A percentile compares a stretch with the other conserved stretches of the same genome.
These are phyloP conservation scores for Globisporangium spinosum DNA, from an alignment of 352 stramenopile species.

Conservation along the genomic window DNA sequence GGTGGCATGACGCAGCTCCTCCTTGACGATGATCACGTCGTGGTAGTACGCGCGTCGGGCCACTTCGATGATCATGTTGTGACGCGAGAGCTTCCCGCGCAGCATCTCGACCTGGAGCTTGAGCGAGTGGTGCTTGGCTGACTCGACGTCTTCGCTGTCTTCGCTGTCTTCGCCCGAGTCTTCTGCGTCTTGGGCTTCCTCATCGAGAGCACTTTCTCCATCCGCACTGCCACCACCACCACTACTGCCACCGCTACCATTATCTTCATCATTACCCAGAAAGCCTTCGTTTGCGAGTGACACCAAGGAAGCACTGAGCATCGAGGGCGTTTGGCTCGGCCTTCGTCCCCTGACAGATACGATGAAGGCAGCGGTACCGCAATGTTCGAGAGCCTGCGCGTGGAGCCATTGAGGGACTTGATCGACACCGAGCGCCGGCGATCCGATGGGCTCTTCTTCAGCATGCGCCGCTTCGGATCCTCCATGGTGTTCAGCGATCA, in stretches of 20 bases:
- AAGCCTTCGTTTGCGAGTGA: slow-evolving; percentile 8
- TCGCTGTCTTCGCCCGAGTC: slow-evolving; percentile 24
- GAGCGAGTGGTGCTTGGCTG: slow-evolving; percentile 31
- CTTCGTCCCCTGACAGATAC: background rate
- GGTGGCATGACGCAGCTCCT: slow-evolving; percentile 52
- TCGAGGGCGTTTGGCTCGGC: slow-evolving; percentile 3
- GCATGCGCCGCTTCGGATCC: slow-evolving; percentile 3
- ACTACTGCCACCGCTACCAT: background rate
- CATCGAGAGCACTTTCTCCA: background rate
- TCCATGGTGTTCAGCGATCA: slow-evolving; percentile 4
- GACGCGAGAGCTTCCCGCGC: slow-evolving; percentile 56
- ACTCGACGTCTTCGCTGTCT: slow-evolving; percentile 32
- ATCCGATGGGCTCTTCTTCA: background rate
- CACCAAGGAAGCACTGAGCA: slow-evolving; percentile 13
- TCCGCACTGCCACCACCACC: background rate
- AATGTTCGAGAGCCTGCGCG: background rate
- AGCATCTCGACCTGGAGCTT: slow-evolving; percentile 62
- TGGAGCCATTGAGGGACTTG: background rate
- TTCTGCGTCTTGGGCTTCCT: background rate
- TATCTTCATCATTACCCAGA: background rate
- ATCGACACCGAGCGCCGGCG: background rate
- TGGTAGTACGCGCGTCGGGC: slow-evolving; percentile 78
- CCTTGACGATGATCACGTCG: slow-evolving; percentile 81
- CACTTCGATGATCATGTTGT: slow-evolving; percentile 72
- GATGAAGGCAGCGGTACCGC: background rate